Conservation (phyloP, 75 land plant species). For the Cunninghamia lanceolata region DNA sequence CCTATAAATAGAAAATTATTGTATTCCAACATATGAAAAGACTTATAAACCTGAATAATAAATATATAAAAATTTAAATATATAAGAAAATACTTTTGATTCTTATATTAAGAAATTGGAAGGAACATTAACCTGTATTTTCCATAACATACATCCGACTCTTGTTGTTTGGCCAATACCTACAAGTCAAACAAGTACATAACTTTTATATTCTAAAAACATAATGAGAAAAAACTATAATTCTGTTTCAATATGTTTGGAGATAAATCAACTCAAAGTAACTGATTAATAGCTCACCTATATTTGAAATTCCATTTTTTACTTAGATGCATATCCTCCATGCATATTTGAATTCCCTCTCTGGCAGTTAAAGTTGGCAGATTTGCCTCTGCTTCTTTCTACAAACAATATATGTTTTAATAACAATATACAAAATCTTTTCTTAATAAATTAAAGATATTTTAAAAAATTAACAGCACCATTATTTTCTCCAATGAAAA, state of each 20-base stretch:
- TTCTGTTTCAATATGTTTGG: background rate
- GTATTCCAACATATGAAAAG: background rate
- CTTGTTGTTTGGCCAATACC: slow-evolving; percentile 92
- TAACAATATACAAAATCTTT: background rate
- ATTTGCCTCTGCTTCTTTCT: slow-evolving; percentile 46
- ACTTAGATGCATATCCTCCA: slow-evolving; percentile 33
- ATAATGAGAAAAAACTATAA: background rate
- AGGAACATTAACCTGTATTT: slow-evolving; percentile 51
- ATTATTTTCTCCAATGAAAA: too few relatives aligned
- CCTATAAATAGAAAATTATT: background rate
- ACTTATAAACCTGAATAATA: background rate
- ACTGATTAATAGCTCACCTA: slow-evolving; percentile 14
- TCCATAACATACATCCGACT: slow-evolving; percentile 91
- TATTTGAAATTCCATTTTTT: slow-evolving; percentile 34
- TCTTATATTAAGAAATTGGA: background rate
- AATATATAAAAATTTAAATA: background rate
- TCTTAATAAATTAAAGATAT: background rate
- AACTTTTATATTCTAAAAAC: background rate
- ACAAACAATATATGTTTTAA: background rate
- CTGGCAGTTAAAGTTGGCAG: slow-evolving; percentile 27
- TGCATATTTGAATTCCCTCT: slow-evolving; percentile 33
- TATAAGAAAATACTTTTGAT: too few relatives aligned
- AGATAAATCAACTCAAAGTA: background rate
- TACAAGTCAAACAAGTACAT: background rate
- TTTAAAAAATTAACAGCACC: background rate